A percentile compares a stretch with the other conserved stretches of the same genome.
These are phyloP conservation scores for Bothriochloa decipiens DNA, from an alignment of 176 grass and related monocot species.

Conservation along the genomic window DNA sequence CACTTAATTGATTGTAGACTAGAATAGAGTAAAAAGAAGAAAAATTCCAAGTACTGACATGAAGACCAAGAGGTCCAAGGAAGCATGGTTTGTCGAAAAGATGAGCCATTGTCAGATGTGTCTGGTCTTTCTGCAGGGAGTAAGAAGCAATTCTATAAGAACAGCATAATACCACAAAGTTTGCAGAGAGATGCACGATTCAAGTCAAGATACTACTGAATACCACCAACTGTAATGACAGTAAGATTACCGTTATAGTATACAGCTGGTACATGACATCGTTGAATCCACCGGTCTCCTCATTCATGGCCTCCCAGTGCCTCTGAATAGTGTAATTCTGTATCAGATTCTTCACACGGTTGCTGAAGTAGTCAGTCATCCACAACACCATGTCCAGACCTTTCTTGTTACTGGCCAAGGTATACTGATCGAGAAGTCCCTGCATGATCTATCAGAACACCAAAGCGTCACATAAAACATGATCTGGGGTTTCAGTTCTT, in stretches of 20 bases:
- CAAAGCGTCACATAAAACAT: not conserved
- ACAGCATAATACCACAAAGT: not conserved
- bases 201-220: not conserved
- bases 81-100: slow-evolving; percentile 97
- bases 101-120: slow-evolving; percentile 88
- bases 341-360: slow-evolving; percentile 83
- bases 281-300: slow-evolving; percentile 88
- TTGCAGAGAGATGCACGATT: not conserved
- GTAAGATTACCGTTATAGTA: slow-evolving; percentile 64
- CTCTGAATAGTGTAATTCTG: slow-evolving; percentile 76
- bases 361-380: slow-evolving; percentile 89
- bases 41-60: slow-evolving; percentile 49
- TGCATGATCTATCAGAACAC: slow-evolving; percentile 73
- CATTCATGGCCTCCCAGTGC: slow-evolving; percentile 79
- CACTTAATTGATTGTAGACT: not conserved
- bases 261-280: slow-evolving; percentile 88
- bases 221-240: not conserved
- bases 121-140: slow-evolving; percentile 69
- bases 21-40: not conserved
- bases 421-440: slow-evolving; percentile 93
- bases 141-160: slow-evolving; percentile 17
- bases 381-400: slow-evolving; percentile 63
- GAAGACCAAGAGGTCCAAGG: slow-evolving; percentile 78
- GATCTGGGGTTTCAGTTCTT: not conserved
- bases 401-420: slow-evolving; percentile 51